Evolutionary conservation across 768 basidiomycete genomes (phyloP), one percentile per base, ranked within the genome.

Genomic region (Lenzites betulinus): DNA sequence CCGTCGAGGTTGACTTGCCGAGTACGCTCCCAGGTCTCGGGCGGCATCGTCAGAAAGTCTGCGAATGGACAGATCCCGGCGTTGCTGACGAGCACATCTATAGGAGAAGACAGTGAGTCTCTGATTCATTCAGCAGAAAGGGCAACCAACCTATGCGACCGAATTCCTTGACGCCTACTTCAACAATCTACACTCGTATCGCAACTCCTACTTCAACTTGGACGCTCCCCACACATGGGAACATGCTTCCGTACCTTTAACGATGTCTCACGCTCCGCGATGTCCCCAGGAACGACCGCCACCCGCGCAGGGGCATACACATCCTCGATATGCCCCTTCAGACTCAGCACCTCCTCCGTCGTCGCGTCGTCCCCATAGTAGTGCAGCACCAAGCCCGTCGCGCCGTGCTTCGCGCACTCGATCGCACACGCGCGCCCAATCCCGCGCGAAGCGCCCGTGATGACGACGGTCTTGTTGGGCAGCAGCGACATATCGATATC

Each of bases 31-130:
- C 86, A 90, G 15, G 83, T 81, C 70, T 77, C 69, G 73, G 76
- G 78, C 1, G 87, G 85, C 82, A 90, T 86, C 16, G 82, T 83
- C 66, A 91, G 75, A 71, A 91, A 89, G 41, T 88, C 83, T 39
- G 86, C 82, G 72, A 92, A 91, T 1, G 89, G 89, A 70, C 90
- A 92, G 62, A 91, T 90, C 13, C 90, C 81, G 1, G 81, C 82
- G 69, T 82, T 83, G 67, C 78, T 80, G 57, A 82, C 77, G n/a
- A 82, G 74, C n/a, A 79, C 77, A 65, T 82, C 80, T 76, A 30
- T 20, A 8, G 25, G 16, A 15, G 8, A 35, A 49, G 36, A 33
- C 5, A 33, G 30, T 33, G 6, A 33, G 30, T 11, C 6, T 33
- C 11, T 11, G 6, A 4, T 33, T 11, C 30, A 33, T 2, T 23